Conservation (phyloP, 106 monocot genomes). For the Dendrobium officinale region DNA sequence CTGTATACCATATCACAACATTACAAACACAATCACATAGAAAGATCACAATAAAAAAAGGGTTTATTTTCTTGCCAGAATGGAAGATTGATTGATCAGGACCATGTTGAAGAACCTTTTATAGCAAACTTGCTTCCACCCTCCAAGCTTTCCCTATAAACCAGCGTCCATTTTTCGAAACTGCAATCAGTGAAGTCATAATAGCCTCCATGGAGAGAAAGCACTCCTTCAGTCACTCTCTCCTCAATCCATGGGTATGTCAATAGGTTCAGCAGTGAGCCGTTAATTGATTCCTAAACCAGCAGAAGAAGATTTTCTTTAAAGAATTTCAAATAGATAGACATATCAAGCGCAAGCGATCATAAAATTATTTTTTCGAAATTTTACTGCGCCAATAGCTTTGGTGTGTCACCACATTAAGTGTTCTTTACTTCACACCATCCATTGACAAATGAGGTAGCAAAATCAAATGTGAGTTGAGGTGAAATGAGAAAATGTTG, state of each 20-base stretch:
- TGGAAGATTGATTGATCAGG: slow-evolving; percentile 12
- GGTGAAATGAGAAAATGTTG: no score
- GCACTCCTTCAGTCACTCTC: slow-evolving; percentile 52
- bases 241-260: slow-evolving; percentile 93
- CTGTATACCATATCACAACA: not conserved
- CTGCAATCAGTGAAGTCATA: slow-evolving; percentile 85
- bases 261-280: slow-evolving; percentile 80
- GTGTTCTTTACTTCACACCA: no score
- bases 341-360: no score
- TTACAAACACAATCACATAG: not conserved
- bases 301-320: not conserved
- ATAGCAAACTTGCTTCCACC: slow-evolving; percentile 61
- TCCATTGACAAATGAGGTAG: no score
- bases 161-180: slow-evolving; percentile 91
- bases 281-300: slow-evolving; percentile 82
- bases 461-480: no score
- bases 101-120: slow-evolving; percentile 48
- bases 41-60: not conserved
- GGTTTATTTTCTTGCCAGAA: not conserved
- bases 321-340: no score
- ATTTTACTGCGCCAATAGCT: no score
- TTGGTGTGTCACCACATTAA: no score
- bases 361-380: no score
- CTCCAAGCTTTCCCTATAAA: slow-evolving; percentile 46
- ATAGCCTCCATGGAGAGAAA: slow-evolving; percentile 88